Base-by-base conservation (phyloP, 306 rosid genomes). In the Cucumis cinereus region DNA sequence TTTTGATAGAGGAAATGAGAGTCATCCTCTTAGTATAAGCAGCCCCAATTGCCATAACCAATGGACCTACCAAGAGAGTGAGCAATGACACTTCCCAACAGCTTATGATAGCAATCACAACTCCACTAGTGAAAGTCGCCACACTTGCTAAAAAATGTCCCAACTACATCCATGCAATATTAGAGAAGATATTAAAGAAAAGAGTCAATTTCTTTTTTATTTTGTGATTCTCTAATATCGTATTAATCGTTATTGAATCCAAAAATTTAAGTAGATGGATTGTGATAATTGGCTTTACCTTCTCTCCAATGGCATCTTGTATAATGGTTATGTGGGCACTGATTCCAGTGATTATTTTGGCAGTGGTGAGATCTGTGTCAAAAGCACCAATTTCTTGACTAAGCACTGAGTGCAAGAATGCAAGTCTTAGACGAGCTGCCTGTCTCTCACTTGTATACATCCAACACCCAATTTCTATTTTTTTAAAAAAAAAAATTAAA, bases 391-490 rank as follows among this genome's bases (percentile, higher is more conserved):
- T 79, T 73, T 93, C 98, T 78, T 90, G 98, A 79, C 82, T 79
- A 7, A 93, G 90, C 3, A 93, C 89, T 76, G 96, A 90, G 72
- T 49, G 84, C 55, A 92, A 84, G 79, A 86, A 90, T 14, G 90
- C 96, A 35, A 92, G 73, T 78, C 96, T 82, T 67, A 92, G 68
- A 6, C 91, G 88, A 0, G 74, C 78, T 52, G 87, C 55, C 76
- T 92, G 98, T 80, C 98, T 87, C 72, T 92, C 91, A 81, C 98
- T 92, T 81, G 96, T 45, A 75, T 92, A 89, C 92, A 92, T 92
- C 94, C 96, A 92, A 58, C 94, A 92, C 22, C 93, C 94, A 63
- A 86, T 84, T 81, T 92, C 98, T 92, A 83, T 7, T 30, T n/a
- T n/a, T n/a, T n/a, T n/a, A n/a, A n/a, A n/a, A n/a, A n/a, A n/a